Base-by-base conservation (phyloP, 108 stramenopile genomes). In the Cyclotella cryptica region DNA sequence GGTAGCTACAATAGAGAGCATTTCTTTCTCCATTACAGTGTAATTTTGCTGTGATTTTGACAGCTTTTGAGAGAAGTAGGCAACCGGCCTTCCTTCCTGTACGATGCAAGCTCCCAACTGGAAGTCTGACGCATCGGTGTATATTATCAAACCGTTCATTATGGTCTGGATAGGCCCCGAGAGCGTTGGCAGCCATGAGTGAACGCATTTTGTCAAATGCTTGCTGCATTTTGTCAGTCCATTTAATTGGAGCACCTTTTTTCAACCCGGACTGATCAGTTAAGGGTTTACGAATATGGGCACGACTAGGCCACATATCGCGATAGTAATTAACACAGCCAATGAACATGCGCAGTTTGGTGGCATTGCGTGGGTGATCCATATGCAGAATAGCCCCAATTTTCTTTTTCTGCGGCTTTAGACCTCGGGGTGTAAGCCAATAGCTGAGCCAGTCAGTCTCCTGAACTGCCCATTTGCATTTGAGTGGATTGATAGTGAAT, bases 401-500 rank as follows among this genome's bases (percentile, higher is more conserved):
- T 44, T 81, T 85, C 44, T 13, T 65, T 46, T 35, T 74, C 83
- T 82, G 0, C 83, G 85, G 35, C 79, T 84, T 10, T 84, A 14
- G 12, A 80, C 79, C 3, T 22, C 59, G 14, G 83, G 85, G 1
- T 35, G 35, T 85, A n/a, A 89, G 26, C 79, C 86, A 86, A 60
- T 86, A 79, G 0, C 88, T 86, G 2, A 89, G 81, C 69, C 72
- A 86, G 24, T 88, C 83, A 14, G 84, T 79, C 62, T 89, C 88
- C 45, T 84, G 60, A 27, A 86, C 71, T 5, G 30, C 74, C 79
- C 84, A 89, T 75, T 87, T 79, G 46, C 85, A 90, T 68, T 90
- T 90, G 24, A 82, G 62, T 21, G 88, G 84, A 55, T 87, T 82
- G 18, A 82, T 55, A 0, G 80, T 78, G 51, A 85, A 78, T 14